Base-by-base conservation (phyloP, 2,329 filamentous ascomycete genomes). In the Trichoderma endophyticum region DNA sequence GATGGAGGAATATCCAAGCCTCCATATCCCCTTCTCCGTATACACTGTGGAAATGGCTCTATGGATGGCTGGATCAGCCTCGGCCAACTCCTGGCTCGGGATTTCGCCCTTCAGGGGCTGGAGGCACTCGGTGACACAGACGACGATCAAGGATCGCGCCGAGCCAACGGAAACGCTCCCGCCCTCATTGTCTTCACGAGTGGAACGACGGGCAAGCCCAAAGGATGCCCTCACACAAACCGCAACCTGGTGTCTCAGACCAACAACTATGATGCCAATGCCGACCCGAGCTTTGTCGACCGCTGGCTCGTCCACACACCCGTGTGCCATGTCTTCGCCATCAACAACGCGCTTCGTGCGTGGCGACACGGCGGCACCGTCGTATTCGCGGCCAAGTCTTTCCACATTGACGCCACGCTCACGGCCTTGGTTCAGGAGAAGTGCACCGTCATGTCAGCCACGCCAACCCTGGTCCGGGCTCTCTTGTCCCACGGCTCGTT, bases 131-230 rank as follows among this genome's bases (percentile, higher is more conserved):
- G 60, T 63, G 65, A 48, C 59, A 69, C 69, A 60, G 32, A 32
- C 39, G 54, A 56, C 51, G 61, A 70, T 60, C 67, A 65, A 65
- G 71, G 71, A 34, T 39, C 67, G 60, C 67, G 54, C 59, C 60
- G 43, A 66, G 11, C 60, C 39, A 39, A 36, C 67, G 67, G 67
- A 61, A 62, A 21, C 36, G 21, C 79, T 63, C 79, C 76, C 7
- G 80, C 81, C 6, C 77, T 85, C 56, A 81, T 86, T 62, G 78
- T 86, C 36, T 86, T 86, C 76, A 86, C 84, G 24, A 86, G 84
- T 73, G 85, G 85, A 24, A 86, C 84, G n/a, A 86, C 84, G 0
- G 83, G 83, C 6, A 76, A 81, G 0, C 83, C 85, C 6, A 86
- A 86, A 74, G 84, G 81, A 62, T 85, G 84, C 71, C 78, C 79